Evolutionary conservation across 495 filamentous ascomycete species (phyloP).

Genomic region (Tuber magnatum): DNA sequence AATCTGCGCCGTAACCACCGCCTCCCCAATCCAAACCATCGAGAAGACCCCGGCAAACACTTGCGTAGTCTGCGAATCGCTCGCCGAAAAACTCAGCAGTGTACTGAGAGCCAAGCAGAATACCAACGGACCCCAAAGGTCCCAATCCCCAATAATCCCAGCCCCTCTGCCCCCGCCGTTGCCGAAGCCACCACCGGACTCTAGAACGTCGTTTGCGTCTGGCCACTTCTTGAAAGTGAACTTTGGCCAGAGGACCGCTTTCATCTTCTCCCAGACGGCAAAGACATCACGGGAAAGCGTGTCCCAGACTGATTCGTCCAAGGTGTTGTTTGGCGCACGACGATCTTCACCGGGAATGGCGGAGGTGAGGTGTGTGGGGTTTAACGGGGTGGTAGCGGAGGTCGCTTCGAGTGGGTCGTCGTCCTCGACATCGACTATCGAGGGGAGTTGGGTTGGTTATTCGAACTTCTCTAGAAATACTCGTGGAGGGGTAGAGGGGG

Average conservation of each 20-base stretch:
- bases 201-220: slow-evolving; percentile 52
- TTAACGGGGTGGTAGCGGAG: slow-evolving; percentile 49
- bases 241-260: slow-evolving; percentile 93
- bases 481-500: slow-evolving; percentile 1
- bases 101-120: slow-evolving; percentile 84
- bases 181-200: slow-evolving; percentile 58
- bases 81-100: slow-evolving; percentile 70
- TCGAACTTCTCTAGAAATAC: not conserved
- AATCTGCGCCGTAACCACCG: slow-evolving; percentile 96
- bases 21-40: slow-evolving; percentile 93
- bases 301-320: slow-evolving; percentile 95
- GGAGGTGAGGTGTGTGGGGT: slow-evolving; percentile 68
- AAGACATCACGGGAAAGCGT: slow-evolving; percentile 84
- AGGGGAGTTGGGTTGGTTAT: slow-evolving; percentile 10
- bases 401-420: slow-evolving; percentile 73
- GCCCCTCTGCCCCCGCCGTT: slow-evolving; percentile 59
- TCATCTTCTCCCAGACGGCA: slow-evolving; percentile 95
- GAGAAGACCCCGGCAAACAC: slow-evolving; percentile 96
- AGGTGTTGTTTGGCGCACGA: slow-evolving; percentile 83
- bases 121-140: slow-evolving; percentile 91
- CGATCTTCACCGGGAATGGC: slow-evolving; percentile 90
- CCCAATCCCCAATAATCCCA: slow-evolving; percentile 86
- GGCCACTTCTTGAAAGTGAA: slow-evolving; percentile 65
- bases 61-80: slow-evolving; percentile 66
- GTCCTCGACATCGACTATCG: slow-evolving; percentile 69